These are phyloP conservation scores for Babjeviella inositovora DNA, from an alignment of 805 yeast species.

Conservation along the genomic window DNA sequence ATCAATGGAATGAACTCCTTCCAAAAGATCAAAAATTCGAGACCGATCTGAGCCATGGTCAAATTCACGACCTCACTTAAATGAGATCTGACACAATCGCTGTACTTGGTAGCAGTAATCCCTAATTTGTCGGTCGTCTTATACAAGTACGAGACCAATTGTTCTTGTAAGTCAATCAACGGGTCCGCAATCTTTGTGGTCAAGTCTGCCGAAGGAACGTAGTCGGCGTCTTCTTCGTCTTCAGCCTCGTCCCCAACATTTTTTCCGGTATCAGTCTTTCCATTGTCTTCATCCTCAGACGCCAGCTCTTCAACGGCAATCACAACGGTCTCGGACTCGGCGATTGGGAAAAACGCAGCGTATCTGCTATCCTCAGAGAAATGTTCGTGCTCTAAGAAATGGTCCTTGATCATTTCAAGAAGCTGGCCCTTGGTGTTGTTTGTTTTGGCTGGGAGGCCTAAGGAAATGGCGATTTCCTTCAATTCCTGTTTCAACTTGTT, in stretches of 20 bases:
- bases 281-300: slow-evolving; percentile 10
- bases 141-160: slow-evolving; percentile 8
- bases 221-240: slow-evolving; percentile 9
- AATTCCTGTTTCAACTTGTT: too few relatives aligned
- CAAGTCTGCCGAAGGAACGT: slow-evolving; percentile 6
- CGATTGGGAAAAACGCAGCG: background rate
- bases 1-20: too few relatives aligned
- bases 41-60: slow-evolving; percentile 17
- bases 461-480: too few relatives aligned
- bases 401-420: slow-evolving; percentile 1
- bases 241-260: too few relatives aligned
- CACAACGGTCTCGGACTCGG: slow-evolving; percentile 1
- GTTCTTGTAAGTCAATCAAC: slow-evolving; percentile 13
- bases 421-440: slow-evolving; percentile 1
- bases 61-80: slow-evolving; percentile 18
- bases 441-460: too few relatives aligned
- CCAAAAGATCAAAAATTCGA: too few relatives aligned
- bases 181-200: slow-evolving; percentile 19
- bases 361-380: too few relatives aligned
- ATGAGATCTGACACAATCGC: slow-evolving; percentile 19
- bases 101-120: slow-evolving; percentile 14
- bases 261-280: too few relatives aligned
- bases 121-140: slow-evolving; percentile 18
- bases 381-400: too few relatives aligned
- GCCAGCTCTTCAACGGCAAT: slow-evolving; percentile 5